Evolutionary conservation across 352 stramenopile genomes (phyloP).

Genomic region (Globisporangium polare): DNA sequence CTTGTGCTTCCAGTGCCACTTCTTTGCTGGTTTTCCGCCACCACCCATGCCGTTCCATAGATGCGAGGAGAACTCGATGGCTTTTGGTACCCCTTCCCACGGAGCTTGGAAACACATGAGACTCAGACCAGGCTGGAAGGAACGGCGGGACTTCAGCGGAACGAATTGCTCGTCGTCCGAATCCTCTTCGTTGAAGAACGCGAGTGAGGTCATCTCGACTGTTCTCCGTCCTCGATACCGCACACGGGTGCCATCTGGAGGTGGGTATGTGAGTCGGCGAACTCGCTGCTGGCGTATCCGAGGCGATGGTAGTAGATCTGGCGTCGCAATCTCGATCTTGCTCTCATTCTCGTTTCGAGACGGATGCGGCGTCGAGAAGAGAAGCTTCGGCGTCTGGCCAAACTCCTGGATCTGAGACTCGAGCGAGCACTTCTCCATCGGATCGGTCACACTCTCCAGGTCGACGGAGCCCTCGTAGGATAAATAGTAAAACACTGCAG

Average conservation of each 20-base stretch:
- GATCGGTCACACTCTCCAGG: constrained; percentile 84
- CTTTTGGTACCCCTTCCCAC: constrained; percentile 29
- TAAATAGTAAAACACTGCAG: constrained; percentile 85
- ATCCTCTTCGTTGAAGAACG: constrained; percentile 21
- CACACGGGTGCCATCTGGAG: background rate
- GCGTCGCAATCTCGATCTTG: constrained; percentile 43
- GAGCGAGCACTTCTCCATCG: constrained; percentile 92
- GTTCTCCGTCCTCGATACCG: constrained; percentile 18
- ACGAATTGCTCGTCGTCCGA: constrained; percentile 30
- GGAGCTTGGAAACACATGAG: constrained; percentile 44
- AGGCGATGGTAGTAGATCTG: constrained; percentile 39
- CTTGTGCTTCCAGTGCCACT: constrained; percentile 51
- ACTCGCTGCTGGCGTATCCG: constrained; percentile 20
- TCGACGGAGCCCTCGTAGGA: constrained; percentile 87
- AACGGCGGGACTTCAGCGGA: constrained; percentile 6
- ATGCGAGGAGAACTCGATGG: constrained; percentile 30
- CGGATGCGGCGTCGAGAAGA: constrained; percentile 73
- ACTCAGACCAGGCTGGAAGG: constrained; percentile 20
- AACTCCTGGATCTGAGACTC: constrained; percentile 93
- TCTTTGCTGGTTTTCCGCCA: constrained; percentile 34
- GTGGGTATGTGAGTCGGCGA: constrained; percentile 18
- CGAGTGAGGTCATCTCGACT: constrained; percentile 25
- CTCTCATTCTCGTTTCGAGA: constrained; percentile 57
- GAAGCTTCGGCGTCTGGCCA: constrained; percentile 81
- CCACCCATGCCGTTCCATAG: constrained; percentile 31